A percentile compares a stretch with the other conserved stretches of the same genome.
phyloP scores from a whole-genome alignment of 352 stramenopile genomes.

The Globisporangium takayamanum region DNA sequence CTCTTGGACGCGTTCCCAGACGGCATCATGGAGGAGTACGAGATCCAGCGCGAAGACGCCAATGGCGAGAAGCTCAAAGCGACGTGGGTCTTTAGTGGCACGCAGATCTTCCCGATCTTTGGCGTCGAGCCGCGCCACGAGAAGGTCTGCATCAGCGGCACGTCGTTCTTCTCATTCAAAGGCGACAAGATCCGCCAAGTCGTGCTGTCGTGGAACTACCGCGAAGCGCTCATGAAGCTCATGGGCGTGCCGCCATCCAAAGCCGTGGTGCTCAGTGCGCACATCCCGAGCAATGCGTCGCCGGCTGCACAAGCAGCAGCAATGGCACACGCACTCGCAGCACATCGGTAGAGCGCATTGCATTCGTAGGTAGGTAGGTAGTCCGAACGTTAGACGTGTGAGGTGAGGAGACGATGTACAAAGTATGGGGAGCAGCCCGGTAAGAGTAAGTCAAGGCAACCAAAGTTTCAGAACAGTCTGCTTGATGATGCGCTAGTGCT shows the following conservation, averaged over 20 bases:
- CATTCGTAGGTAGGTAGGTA: too few species aligned
- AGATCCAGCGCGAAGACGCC: conserved; percentile 55
- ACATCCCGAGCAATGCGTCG: conserved; percentile 1
- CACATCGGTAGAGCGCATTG: too few species aligned
- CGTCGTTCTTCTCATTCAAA: conserved; percentile 74
- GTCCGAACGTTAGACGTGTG: too few species aligned
- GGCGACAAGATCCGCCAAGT: conserved; percentile 66
- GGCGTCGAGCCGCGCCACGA: conserved; percentile 64
- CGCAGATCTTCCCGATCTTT: conserved; percentile 70
- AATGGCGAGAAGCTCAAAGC: conserved; percentile 61
- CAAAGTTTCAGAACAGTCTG: too few species aligned
- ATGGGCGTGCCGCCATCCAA: conserved; percentile 43
- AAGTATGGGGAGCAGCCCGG: too few species aligned
- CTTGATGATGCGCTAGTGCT: not conserved
- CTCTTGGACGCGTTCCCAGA: conserved; percentile 71
- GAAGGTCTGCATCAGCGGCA: conserved; percentile 73
- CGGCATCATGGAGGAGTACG: conserved; percentile 80
- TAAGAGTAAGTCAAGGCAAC: too few species aligned
- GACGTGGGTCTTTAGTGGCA: conserved; percentile 73
- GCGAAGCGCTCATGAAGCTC: conserved; percentile 63
- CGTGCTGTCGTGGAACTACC: conserved; percentile 72
- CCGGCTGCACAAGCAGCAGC: conserved; percentile 5
- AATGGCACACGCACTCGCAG: too few species aligned
- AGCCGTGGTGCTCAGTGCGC: conserved; percentile 17
- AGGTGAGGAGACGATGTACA: too few species aligned